These are phyloP conservation scores for Scortechinia acanthostroma DNA, from an alignment of 2,329 filamentous ascomycete species.

Conservation along the genomic window DNA sequence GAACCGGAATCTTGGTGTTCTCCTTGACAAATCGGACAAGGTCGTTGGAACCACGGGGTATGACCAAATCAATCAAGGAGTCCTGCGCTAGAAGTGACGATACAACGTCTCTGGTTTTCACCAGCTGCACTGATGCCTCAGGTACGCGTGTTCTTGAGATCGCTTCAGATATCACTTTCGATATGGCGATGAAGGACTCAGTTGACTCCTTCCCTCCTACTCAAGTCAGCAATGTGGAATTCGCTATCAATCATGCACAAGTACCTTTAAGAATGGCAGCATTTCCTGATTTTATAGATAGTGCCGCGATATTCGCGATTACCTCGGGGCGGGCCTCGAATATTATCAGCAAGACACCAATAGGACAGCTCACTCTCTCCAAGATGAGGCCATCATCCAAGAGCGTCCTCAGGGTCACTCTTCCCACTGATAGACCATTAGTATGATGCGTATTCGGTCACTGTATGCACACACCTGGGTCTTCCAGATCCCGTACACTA, in stretches of 20 bases:
- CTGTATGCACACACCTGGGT: constrained; percentile 59
- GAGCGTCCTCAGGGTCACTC: constrained; percentile 73
- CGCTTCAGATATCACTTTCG: constrained; percentile 73
- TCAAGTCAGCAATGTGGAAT: background rate
- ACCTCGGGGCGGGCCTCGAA: constrained; percentile 97
- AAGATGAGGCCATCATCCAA: constrained; percentile 81
- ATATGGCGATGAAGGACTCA: constrained; percentile 88
- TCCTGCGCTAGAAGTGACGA: constrained; percentile 81
- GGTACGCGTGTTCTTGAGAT: constrained; percentile 70
- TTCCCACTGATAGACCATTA: constrained; percentile 54
- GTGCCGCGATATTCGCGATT: constrained; percentile 92
- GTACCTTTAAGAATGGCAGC: constrained; percentile 86
- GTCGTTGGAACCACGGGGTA: constrained; percentile 84
- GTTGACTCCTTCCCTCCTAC: constrained; percentile 86
- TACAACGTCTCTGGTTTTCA: constrained; percentile 86
- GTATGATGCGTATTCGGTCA: constrained; percentile 4
- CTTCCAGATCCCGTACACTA: constrained; percentile 75
- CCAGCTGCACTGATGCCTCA: constrained; percentile 81
- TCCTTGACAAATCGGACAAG: constrained; percentile 84
- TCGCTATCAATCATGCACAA: background rate
- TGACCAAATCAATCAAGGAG: constrained; percentile 85
- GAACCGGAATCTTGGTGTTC: constrained; percentile 85
- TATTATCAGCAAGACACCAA: constrained; percentile 95
- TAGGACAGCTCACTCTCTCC: constrained; percentile 85
- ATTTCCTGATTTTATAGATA: constrained; percentile 95